Evolutionary conservation across 106 monocot genomes (phyloP).

Genomic region (Dendrobium officinale): DNA sequence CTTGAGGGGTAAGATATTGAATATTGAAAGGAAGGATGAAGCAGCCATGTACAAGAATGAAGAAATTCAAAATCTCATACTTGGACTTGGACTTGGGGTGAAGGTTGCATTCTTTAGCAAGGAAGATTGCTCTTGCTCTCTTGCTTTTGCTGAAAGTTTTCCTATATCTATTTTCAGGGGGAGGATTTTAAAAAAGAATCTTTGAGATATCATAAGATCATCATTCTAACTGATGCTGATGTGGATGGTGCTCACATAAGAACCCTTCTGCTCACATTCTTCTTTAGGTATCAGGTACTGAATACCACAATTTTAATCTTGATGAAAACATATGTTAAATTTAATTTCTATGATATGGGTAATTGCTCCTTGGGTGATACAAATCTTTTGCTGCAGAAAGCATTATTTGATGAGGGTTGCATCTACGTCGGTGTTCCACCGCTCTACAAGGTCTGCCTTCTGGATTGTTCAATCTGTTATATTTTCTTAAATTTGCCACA

Average conservation of each 20-base stretch:
- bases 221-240: constrained; percentile 99
- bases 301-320: not conserved
- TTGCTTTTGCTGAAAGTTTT: constrained; percentile 5
- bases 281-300: constrained; percentile 97
- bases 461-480: not conserved
- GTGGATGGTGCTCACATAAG: constrained; percentile 99
- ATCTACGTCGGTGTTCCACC: constrained; percentile 98
- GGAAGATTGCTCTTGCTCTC: not conserved
- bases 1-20: constrained; percentile 93
- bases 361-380: not conserved
- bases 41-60: constrained; percentile 99
- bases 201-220: constrained; percentile 94
- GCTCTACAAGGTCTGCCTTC: constrained; percentile 58
- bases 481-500: not conserved
- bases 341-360: not conserved
- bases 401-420: constrained; percentile 94
- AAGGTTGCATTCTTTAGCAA: constrained; percentile 43
- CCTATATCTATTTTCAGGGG: constrained; percentile 52
- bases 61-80: constrained; percentile 98
- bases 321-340: not conserved
- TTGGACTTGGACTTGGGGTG: constrained; percentile 95
- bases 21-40: constrained; percentile 96
- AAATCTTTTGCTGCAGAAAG: constrained; percentile 49
- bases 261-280: constrained; percentile 95
- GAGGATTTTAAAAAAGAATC: constrained; percentile 93